Evolutionary conservation across 2,329 filamentous ascomycete genomes (phyloP), one percentile per base, ranked within the genome.

Genomic region (Colletotrichum tanaceti): DNA sequence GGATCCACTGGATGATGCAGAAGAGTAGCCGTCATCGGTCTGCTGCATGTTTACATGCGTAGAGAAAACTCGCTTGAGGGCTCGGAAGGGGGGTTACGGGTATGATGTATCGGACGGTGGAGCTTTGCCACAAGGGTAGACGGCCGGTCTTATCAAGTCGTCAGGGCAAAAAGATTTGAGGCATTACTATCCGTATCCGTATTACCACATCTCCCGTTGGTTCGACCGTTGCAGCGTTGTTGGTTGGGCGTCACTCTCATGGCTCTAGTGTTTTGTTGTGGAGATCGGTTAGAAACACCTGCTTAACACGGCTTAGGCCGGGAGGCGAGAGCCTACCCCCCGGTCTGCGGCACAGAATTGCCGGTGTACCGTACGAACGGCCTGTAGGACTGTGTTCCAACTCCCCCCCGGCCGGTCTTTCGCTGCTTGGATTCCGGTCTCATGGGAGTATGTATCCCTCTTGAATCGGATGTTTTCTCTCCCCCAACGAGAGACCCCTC

Each of bases 291-390:
- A n/a, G 18, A 58, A 46, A 46, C 41, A 46, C 41, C 41, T 58
- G 55, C 43, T 47, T 20, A 58, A 47, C 13, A 22, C n/a, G 13
- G 43, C 6, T 49, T 38, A 54, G 55, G n/a, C 14, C n/a, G 43
- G 43, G 9, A 18, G 32, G n/a, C 28, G 9, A 22, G n/a, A 3
- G 32, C 28, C 55, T n/a, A n/a, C n/a, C n/a, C n/a, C n/a, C 52
- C 14, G 13, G n/a, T 47, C 16, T 22, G 4, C 28, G 43, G 43
- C 43, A 58, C 38, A 44, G 24, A 38, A 47, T 16, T 58, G 57
- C 57, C 57, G 28, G 10, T 16, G 22, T 18, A 18, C 43, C n/a
- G n/a, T n/a, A n/a, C n/a, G 10, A 28, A 16, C 28, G 43, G 43
- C n/a, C 43, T 3, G 16, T 7, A 43, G 5, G 41, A 43, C n/a